A percentile compares a stretch with the other conserved stretches of the same genome.
Conservation (phyloP, 2,329 filamentous ascomycete genomes). For the Mycogone perniciosa region DNA sequence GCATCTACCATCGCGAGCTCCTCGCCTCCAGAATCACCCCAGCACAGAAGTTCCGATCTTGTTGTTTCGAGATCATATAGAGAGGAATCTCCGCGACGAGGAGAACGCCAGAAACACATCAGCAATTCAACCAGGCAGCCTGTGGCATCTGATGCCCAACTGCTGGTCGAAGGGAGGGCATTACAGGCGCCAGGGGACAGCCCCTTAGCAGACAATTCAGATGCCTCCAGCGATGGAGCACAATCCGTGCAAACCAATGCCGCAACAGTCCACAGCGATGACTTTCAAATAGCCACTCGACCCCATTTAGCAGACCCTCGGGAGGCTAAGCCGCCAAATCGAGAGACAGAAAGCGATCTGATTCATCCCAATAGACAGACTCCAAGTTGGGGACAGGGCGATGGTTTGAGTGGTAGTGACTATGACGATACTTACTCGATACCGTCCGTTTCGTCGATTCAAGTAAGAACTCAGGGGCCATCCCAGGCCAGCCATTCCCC, state of each 20-base stretch:
- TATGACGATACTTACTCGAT: slow-evolving; percentile 11
- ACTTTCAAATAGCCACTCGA: slow-evolving; percentile 21
- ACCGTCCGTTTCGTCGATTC: slow-evolving; percentile 18
- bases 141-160: not conserved
- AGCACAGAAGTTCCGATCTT: not conserved
- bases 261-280: slow-evolving; percentile 33
- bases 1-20: slow-evolving; percentile 30
- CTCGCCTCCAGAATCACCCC: slow-evolving; percentile 17
- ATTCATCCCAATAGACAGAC: not conserved
- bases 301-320: not conserved
- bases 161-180: not conserved
- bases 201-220: not conserved
- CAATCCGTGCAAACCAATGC: slow-evolving; percentile 23
- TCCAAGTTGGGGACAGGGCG: not conserved
- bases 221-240: slow-evolving; percentile 4
- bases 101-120: not conserved
- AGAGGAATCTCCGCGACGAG: not conserved
- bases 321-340: not conserved
- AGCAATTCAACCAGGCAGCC: not conserved
- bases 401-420: not conserved
- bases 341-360: not conserved
- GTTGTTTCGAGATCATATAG: not conserved
- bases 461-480: not conserved
- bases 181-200: not conserved
- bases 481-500: not conserved